These are phyloP conservation scores for Fusarium bulbicola DNA, from an alignment of 2,329 filamentous ascomycete genomes.

Conservation along the genomic window DNA sequence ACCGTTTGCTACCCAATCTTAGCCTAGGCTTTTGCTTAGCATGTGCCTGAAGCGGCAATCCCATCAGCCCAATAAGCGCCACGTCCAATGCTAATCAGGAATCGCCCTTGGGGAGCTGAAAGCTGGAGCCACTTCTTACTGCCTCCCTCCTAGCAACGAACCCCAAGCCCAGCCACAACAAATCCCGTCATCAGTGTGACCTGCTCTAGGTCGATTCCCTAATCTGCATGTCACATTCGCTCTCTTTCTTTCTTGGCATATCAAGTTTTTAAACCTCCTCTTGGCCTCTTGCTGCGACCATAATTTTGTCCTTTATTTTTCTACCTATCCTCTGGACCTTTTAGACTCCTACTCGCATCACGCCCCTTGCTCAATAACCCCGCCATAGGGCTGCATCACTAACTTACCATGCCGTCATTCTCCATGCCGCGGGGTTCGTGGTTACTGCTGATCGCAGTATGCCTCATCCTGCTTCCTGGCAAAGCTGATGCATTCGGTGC, in stretches of 20 bases:
- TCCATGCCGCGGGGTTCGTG: constrained; percentile 58
- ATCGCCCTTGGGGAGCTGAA: not conserved
- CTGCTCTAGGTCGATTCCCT: constrained; percentile 15
- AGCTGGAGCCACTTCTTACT: constrained; percentile 1
- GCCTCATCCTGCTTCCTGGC: constrained; percentile 66
- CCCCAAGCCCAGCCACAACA: constrained; percentile 34
- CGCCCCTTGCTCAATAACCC: constrained; percentile 25
- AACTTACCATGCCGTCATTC: constrained; percentile 57
- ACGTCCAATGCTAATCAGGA: constrained; percentile 1
- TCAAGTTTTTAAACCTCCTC: constrained; percentile 19
- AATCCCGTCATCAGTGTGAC: constrained; percentile 42
- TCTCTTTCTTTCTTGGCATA: constrained; percentile 16
- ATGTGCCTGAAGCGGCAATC: constrained; percentile 25
- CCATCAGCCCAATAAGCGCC: constrained; percentile 3
- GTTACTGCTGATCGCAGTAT: constrained; percentile 59
- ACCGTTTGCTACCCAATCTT: constrained; percentile 7
- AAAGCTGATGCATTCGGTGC: constrained; percentile 72
- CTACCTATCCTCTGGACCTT: not conserved
- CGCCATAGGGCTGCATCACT: constrained; percentile 39
- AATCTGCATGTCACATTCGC: constrained; percentile 12
- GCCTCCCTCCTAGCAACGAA: constrained; percentile 3
- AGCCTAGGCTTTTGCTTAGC: not conserved
- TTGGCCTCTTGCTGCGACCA: not conserved
- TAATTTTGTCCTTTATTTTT: not conserved
- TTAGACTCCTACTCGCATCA: not conserved